Evolutionary conservation across 768 basidiomycete species (phyloP), one percentile per base, ranked within the genome.

Genomic region (Clathrus columnatus): DNA sequence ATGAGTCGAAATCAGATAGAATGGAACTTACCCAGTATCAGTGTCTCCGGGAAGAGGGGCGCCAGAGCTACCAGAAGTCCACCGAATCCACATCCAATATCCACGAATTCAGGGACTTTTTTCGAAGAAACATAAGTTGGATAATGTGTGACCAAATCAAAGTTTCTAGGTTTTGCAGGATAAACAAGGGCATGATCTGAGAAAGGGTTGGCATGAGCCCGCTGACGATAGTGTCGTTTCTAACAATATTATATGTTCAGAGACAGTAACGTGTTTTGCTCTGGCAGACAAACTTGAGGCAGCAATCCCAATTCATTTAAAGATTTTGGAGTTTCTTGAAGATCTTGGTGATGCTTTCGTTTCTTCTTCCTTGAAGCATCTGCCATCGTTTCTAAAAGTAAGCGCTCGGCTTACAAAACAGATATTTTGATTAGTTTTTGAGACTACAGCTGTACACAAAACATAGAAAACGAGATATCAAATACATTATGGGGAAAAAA

Each of bases 1-100:
- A 51, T 26, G 36, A 4, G 41, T 27, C 52, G 7, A 21, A 32
- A 46, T 48, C 45, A 45, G n/a, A 23, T 16, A 53, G 43, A 53
- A 44, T 8, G 46, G 49, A 41, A 72, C 76, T 67, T 65, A 94
- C 95, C 96, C 26, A 99, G 82, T 81, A 99, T 95, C 51, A 96
- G 76, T 0, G 82, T 88, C 60, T 95, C 84, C 6, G 96, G 96
- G 64, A 87, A 96, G 32, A 91, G 72, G 5, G 93, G 92, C 0
- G 93, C 91, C 16, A 99, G 81, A 4, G 87, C 72, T 61, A 94
- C 87, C 57, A 95, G 74, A 41, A 99, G 80, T 16, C 96, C 96
- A 14, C 96, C 96, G 64, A 98, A 99, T 43, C 96, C 96, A 68
- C 96, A 99, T 0, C 96, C 96, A 30, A 99, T 83, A 69, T 99